phyloP scores from a whole-genome alignment of 176 grass and related monocot species.

The bread wheat (Triticum aestivum) region IWGSC_CS_RefSeq_v2.1 NC_057801.1:514430992-514431491 shows the following conservation, averaged over 20 bases:
- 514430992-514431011: background rate
- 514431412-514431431: background rate
- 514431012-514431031: background rate
- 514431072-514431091: background rate
- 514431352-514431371: background rate
- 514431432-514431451: background rate
- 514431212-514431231: background rate
- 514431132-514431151: background rate
- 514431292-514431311: background rate
- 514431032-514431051: background rate
- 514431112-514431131: background rate
- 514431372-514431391: background rate
- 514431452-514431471: slow-evolving; percentile 3
- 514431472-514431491: background rate
- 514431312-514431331: background rate
- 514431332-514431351: background rate
- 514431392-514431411: background rate
- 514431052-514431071: background rate
- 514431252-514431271: background rate
- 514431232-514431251: background rate
- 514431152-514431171: background rate
- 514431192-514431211: background rate
- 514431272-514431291: background rate
- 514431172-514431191: background rate
- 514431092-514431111: background rate